A percentile compares a stretch with the other conserved stretches of the same genome.
phyloP scores from a whole-genome alignment of 495 filamentous ascomycete species.

The Echria macrotheca region DNA sequence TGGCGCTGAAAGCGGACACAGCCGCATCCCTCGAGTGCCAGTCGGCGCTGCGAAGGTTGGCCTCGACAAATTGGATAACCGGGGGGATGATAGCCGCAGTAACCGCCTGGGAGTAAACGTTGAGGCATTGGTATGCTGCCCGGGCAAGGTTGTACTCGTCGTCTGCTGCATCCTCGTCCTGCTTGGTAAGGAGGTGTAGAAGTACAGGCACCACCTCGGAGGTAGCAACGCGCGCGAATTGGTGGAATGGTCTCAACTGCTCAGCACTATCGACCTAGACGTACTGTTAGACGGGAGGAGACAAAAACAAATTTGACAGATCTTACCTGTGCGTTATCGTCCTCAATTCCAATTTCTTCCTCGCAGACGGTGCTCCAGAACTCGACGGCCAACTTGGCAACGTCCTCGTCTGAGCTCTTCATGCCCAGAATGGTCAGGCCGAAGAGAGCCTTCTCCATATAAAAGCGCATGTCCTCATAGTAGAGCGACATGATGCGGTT shows the following conservation, averaged over 20 bases:
- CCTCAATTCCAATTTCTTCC: constrained; percentile 94
- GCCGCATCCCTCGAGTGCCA: constrained; percentile 93
- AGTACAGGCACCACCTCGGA: constrained; percentile 90
- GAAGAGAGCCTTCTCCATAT: constrained; percentile 99
- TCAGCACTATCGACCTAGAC: constrained; percentile 68
- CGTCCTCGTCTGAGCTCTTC: constrained; percentile 96
- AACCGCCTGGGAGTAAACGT: constrained; percentile 90
- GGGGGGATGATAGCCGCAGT: constrained; percentile 71
- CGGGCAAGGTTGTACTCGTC: constrained; percentile 96
- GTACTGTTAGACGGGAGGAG: too few relatives aligned
- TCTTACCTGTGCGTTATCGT: constrained; percentile 82
- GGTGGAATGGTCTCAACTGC: constrained; percentile 82
- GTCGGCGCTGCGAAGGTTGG: constrained; percentile 80
- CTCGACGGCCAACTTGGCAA: constrained; percentile 94
- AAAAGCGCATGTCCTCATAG: constrained; percentile 99
- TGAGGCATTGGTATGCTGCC: constrained; percentile 92
- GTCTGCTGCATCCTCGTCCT: constrained; percentile 93
- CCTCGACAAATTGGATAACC: constrained; percentile 84
- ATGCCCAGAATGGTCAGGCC: constrained; percentile 98
- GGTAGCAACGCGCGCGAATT: constrained; percentile 84
- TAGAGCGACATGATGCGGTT: constrained; percentile 98
- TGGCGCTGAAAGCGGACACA: constrained; percentile 95
- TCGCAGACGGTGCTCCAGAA: constrained; percentile 99
- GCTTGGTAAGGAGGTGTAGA: constrained; percentile 81
- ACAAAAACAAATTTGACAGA: constrained; percentile 10